Conservation (phyloP, 352 stramenopile species). For the Globisporangium rhizosaccharum region DNA sequence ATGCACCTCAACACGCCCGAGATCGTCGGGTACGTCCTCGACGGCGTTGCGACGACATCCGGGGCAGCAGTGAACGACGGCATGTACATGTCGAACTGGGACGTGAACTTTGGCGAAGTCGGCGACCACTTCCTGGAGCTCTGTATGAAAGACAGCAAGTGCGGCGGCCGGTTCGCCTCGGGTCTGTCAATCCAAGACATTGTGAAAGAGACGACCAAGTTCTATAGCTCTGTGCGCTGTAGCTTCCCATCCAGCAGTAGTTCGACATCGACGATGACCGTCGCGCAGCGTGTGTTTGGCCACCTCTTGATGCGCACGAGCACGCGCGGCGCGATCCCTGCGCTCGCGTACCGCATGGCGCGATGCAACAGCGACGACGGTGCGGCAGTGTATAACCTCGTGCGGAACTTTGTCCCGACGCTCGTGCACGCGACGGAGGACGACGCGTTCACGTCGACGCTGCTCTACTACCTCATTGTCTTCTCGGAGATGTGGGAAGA, state of each 20-base stretch:
- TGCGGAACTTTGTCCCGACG: no score
- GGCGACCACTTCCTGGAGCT: constrained; percentile 25
- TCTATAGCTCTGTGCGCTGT: no score
- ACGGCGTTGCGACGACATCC: constrained; percentile 34
- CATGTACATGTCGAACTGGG: constrained; percentile 37
- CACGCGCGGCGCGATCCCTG: constrained; percentile 26
- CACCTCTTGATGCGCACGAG: constrained; percentile 18
- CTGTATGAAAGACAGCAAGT: constrained; percentile 16
- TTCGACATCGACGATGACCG: not conserved
- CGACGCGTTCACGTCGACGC: constrained; percentile 16
- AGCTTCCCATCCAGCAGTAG: no score
- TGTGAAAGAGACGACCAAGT: constrained; percentile 5
- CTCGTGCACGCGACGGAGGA: constrained; percentile 2
- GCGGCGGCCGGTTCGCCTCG: constrained; percentile 14
- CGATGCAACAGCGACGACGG: constrained; percentile 24
- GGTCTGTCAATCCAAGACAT: constrained; percentile 4
- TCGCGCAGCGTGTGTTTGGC: constrained; percentile 23
- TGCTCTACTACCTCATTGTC: constrained; percentile 45
- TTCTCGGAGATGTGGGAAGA: constrained; percentile 54
- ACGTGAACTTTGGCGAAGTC: constrained; percentile 31
- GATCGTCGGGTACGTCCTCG: constrained; percentile 45
- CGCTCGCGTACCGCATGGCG: constrained; percentile 29
- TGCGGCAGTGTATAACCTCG: no score
- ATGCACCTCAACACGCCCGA: constrained; percentile 33
- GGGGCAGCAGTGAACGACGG: constrained; percentile 23